Evolutionary conservation across 1,284 basidiomycete genomes (phyloP).

Genomic region (Irpex sp.): DNA sequence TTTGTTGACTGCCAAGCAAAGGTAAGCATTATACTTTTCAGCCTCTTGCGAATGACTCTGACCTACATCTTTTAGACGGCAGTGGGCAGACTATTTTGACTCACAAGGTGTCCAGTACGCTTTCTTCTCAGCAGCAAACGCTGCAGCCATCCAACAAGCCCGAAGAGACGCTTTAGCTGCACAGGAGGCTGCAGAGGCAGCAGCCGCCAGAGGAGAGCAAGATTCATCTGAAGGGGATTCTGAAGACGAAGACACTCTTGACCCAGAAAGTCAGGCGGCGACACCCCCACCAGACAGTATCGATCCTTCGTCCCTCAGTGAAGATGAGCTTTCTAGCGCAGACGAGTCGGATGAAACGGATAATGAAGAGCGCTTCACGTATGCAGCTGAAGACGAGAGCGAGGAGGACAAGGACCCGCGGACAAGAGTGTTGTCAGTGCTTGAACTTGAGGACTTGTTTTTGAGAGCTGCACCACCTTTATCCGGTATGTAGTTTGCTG

Average conservation of each 20-base stretch:
- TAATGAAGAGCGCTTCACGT: slow-evolving; percentile 26
- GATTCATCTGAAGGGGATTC: slow-evolving; percentile 10
- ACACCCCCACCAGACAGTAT: neutral
- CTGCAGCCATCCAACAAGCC: slow-evolving; percentile 78
- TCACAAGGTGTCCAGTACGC: slow-evolving; percentile 76
- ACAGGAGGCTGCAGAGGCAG: slow-evolving; percentile 21
- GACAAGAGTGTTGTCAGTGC: slow-evolving; percentile 78
- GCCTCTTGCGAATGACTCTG: too few species aligned
- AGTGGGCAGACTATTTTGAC: slow-evolving; percentile 96
- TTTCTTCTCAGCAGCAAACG: slow-evolving; percentile 95
- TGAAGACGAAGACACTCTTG: slow-evolving; percentile 15
- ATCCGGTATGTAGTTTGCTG: slow-evolving; percentile 40
- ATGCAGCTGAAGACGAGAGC: slow-evolving; percentile 44
- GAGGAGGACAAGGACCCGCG: slow-evolving; percentile 58
- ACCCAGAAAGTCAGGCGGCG: neutral
- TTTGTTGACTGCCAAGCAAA: slow-evolving; percentile 82
- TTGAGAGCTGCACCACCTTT: slow-evolving; percentile 72
- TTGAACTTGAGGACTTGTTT: slow-evolving; percentile 90
- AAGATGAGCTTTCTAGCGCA: slow-evolving; percentile 15
- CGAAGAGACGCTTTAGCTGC: slow-evolving; percentile 47
- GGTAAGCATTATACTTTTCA: too few species aligned
- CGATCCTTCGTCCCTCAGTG: slow-evolving; percentile 8
- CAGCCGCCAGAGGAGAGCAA: slow-evolving; percentile 12
- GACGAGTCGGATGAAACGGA: slow-evolving; percentile 18
- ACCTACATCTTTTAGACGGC: too few species aligned